These are phyloP conservation scores for Irpex sp. DNA, from an alignment of 1,284 basidiomycete genomes.

Conservation along the genomic window DNA sequence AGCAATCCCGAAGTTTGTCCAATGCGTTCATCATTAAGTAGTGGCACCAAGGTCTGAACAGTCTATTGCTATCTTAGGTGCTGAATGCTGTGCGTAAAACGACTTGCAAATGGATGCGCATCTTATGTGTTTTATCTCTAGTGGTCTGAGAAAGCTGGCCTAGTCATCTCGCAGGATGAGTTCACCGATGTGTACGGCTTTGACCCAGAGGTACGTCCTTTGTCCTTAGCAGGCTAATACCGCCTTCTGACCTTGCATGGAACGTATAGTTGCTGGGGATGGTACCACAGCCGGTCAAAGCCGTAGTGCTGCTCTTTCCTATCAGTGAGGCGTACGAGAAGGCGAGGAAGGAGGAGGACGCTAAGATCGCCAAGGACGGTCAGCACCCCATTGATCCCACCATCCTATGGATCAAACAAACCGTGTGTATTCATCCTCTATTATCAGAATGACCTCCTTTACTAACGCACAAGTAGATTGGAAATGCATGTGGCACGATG, in stretches of 20 bases:
- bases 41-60: neutral
- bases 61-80: neutral
- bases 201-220: conserved; percentile 57
- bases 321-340: conserved; percentile 49
- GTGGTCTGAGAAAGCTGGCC: conserved; percentile 79
- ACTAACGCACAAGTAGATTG: conserved; percentile 9
- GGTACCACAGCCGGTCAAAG: conserved; percentile 71
- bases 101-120: neutral
- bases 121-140: conserved; percentile 27
- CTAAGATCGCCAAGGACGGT: conserved; percentile 39
- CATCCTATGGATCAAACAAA: conserved; percentile 76
- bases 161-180: conserved; percentile 50
- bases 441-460: neutral
- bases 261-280: conserved; percentile 56
- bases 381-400: conserved; percentile 55
- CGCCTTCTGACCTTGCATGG: neutral
- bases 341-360: conserved; percentile 57
- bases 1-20: conserved; percentile 66
- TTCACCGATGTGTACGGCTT: conserved; percentile 85
- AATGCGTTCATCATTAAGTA: neutral
- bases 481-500: conserved; percentile 80
- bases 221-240: neutral
- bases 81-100: conserved; percentile 5
- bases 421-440: conserved; percentile 35
- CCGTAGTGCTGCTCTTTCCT: conserved; percentile 83